Evolutionary conservation across 2,329 filamentous ascomycete genomes (phyloP), one percentile per base, ranked within the genome.

Genomic region (Gnomoniopsis smithogilvyi): DNA sequence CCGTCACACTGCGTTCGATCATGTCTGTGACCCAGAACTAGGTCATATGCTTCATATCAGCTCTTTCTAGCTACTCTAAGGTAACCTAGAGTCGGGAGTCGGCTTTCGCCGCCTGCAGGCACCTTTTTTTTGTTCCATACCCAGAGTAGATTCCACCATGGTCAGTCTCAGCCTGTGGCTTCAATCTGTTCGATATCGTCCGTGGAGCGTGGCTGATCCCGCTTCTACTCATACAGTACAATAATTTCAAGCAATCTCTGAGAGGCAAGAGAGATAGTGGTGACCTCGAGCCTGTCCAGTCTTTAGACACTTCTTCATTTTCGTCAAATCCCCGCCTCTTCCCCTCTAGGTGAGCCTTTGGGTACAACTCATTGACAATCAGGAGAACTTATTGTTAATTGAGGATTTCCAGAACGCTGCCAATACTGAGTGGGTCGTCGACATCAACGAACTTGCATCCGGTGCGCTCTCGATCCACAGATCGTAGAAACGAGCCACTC

Each of bases 401-500:
- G 34, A 10, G 34, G 8, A 10, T 38, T 38, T 38, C 38, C 15
- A 43, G 38, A 12, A 15, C 38, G 38, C 19, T 43, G 38, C 17
- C 38, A 10, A 12, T n/a, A n/a, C 15, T 43, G 38, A 6, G 15
- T 43, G 8, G 6, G 38, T 43, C 38, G 15, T 43, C 38, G 38
- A 17, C 38, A 43, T 17, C 38, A 6, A 43, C 38, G 15, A 43
- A n/a, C n/a, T n/a, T n/a, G n/a, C n/a, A 7, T 6, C 12, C 38
- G 15, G 15, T 6, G 8, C 38, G 38, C 7, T 43, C 38, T 43
- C 38, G 38, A n/a, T 43, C 38, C 8, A 12, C 8, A 6, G 38
- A 43, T 43, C 38, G 38, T n/a, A 43, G 38, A n/a, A 43, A 43
- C 17, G 63, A 63, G 19, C 63, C 64, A 6, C 54, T 64, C 2